Evolutionary conservation across 371 early-diverging fungal genomes (phyloP).

Genomic region (Mucor velutinosus): DNA sequence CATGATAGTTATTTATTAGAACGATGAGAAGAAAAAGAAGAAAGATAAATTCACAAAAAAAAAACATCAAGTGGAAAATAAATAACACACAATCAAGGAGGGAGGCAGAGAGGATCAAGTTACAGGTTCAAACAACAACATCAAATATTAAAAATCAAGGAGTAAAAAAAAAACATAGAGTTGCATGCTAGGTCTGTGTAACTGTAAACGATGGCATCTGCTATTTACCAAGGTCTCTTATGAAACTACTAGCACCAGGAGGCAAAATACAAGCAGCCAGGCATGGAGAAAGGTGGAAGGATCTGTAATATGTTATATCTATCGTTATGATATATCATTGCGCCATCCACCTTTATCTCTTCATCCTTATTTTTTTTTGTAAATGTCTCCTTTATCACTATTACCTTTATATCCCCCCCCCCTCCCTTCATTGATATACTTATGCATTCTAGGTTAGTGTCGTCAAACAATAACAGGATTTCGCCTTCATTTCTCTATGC

Average conservation of each 20-base stretch:
- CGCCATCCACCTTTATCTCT: not conserved
- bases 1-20: constrained; percentile 21
- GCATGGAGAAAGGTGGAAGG: too few relatives aligned
- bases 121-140: not conserved
- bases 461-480: not conserved
- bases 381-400: not conserved
- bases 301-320: not conserved
- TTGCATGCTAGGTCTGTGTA: not conserved
- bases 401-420: not conserved
- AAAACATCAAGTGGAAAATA: not conserved
- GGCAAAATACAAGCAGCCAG: not conserved
- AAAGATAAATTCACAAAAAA: not conserved
- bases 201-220: not conserved
- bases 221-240: too few relatives aligned
- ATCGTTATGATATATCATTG: not conserved
- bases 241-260: too few relatives aligned
- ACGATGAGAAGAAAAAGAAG: not conserved
- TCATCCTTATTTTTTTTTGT: not conserved
- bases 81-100: not conserved
- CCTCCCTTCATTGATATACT: not conserved
- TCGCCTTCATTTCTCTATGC: not conserved
- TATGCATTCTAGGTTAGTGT: not conserved
- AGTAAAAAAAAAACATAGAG: not conserved
- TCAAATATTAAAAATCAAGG: not conserved
- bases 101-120: not conserved